Conservation (phyloP, 106 monocot species). For the Dendrobium catenatum region DNA sequence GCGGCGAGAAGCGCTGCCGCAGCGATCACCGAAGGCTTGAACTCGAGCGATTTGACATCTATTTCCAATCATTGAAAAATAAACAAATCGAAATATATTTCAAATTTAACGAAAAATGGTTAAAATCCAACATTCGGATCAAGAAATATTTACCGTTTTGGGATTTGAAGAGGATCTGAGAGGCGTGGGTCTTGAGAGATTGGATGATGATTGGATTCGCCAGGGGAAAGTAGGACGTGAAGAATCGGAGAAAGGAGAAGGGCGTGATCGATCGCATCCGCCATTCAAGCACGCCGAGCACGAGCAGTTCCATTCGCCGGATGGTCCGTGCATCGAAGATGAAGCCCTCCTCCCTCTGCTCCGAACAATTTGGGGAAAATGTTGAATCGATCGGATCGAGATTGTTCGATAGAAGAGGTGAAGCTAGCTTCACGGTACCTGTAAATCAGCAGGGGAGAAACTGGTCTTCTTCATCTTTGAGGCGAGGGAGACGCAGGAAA, state of each 20-base stretch:
- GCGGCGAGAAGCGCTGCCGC: constrained; percentile 80
- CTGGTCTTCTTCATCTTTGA: constrained; percentile 72
- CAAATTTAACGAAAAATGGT: neutral
- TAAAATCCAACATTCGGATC: neutral
- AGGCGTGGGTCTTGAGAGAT: constrained; percentile 53
- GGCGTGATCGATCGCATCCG: constrained; percentile 96
- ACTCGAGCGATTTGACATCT: constrained; percentile 69
- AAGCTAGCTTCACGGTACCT: constrained; percentile 27
- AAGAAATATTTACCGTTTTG: constrained; percentile 44
- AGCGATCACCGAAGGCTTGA: constrained; percentile 64
- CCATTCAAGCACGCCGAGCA: constrained; percentile 72
- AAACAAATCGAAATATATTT: neutral
- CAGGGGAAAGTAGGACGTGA: constrained; percentile 47
- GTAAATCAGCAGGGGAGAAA: constrained; percentile 43
- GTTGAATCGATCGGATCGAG: neutral
- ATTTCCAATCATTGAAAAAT: neutral
- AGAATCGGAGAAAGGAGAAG: constrained; percentile 81
- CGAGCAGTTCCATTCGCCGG: constrained; percentile 71
- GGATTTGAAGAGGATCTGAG: constrained; percentile 40
- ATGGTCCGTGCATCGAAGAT: constrained; percentile 58
- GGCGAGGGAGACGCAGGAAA: constrained; percentile 81
- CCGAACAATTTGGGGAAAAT: neutral
- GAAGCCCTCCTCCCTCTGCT: constrained; percentile 41
- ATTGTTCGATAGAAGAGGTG: neutral
- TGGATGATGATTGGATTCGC: constrained; percentile 26